Evolutionary conservation across 1,139 yeast species (phyloP), one percentile per base, ranked within the genome.

Genomic region (Hansenula sp.): DNA sequence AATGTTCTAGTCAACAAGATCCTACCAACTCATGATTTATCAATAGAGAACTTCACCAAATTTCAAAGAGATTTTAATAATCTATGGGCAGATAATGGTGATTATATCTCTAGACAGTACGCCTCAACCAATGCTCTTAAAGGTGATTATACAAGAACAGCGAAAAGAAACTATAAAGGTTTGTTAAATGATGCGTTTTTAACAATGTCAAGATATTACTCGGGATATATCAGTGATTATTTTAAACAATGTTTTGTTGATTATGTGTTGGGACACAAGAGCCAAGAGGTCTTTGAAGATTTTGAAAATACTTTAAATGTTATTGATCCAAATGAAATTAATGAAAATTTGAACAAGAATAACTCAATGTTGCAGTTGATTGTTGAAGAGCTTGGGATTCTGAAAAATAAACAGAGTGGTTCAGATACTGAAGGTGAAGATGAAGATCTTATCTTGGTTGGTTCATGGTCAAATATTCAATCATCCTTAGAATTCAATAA

Each of bases 361-460:
- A 55, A 54, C 32, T 57, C 59, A 0, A 42, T 51, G 7, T 77
- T 94, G 55, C 76, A 86, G 68, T 89, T 88, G 71, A 57, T 67
- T 52, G 80, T 94, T 41, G 88, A 77, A 48, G 72, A 74, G 18
- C 96, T 98, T 49, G 94, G 88, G 64, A 86, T 91, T 73, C 89
- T 97, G 65, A 86, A 88, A 72, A 85, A 17, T 8, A 28, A 36
- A 13, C 21, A 19, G 15, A 27, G 96, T 52, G 97, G 97, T 28
- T 97, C 90, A 67, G 97, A 97, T 47, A 96, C 97, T 44, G 97
- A 91, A 65, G 97, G 90, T 48, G 45, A 10, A 40, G 98, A 91
- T 44, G 57, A 42, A 41, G 62, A 44, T 50, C 47, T 21, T 35
- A 58, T 43, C 15, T 37, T 55, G 2, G 52, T 57, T 39, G 59